Base-by-base conservation (phyloP, 2,329 filamentous ascomycete genomes). In the Venturia effusa region DNA sequence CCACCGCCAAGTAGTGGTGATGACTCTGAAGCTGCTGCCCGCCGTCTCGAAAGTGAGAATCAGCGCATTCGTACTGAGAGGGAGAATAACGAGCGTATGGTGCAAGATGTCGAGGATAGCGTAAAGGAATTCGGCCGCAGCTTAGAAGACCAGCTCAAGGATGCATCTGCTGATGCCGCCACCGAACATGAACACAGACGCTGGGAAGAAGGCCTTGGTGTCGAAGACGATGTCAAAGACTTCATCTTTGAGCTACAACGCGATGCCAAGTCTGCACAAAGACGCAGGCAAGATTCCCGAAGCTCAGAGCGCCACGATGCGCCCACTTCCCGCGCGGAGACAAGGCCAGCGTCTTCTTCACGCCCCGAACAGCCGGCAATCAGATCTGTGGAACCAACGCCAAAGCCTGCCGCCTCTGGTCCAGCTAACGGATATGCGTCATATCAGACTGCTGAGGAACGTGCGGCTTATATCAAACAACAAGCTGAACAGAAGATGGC, bases 401-500 rank as follows among this genome's bases (percentile, higher is more conserved):
- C 83, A 60, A 82, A 83, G 32, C 81, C 83, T 34, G 74, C 80
- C n/a, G 80, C 81, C 5, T 72, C 79, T 37, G 76, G 59, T 17
- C 43, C 43, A 37, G 84, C 86, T 2, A 83, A 84, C 24, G 84
- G 85, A 0, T 95, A 96, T 72, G 83, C 90, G 2, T 84, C 90
- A 4, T 95, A 94, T 74, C 90, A 89, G 76, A 96, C 92, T 0
- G 88, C 92, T 0, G 92, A 97, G 75, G 93, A 99, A 71, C 86
- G 94, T 64, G 92, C 95, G 41, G 92, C 93, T 5, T 96, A 95
- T 71, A 97, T 97, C 72, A 96, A 95, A 74, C 92, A 97, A 74
- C 93, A 97, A 74, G 95, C 94, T 10, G 92, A 97, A 74, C 90
- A 93, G 73, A 90, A 93, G 66, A 97, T 99, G 88, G 93, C 94